Evolutionary conservation across 2,329 filamentous ascomycete species (phyloP), one percentile per base, ranked within the genome.

Genomic region (Diaporthe sp.): DNA sequence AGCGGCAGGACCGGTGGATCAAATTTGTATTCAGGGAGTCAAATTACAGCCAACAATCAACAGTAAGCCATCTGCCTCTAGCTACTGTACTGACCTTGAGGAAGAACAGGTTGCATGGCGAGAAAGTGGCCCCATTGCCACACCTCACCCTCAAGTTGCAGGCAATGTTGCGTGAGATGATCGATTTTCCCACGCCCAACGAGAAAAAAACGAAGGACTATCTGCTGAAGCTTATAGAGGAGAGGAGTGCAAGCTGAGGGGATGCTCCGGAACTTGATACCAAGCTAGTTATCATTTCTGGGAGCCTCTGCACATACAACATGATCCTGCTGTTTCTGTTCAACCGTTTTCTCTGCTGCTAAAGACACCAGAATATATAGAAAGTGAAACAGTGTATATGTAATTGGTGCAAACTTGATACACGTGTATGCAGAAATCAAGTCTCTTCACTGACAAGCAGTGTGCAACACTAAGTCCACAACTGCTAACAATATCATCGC

Each of bases 191-290:
- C 22, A 35, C 65, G 8, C 72, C 79, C 63, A 76, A 66, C 59
- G 32, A 3, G 55, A 74, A 37, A 72, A 78, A 27, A n/a, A n/a
- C n/a, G n/a, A n/a, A n/a, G n/a, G n/a, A n/a, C n/a, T 73, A 77
- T 61, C 70, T 74, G 7, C 30, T 77, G 4, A 47, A 75, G 63
- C 55, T 79, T n/a, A 77, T 77, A 73, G 70, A 76, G 4, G 75
- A 76, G 42, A 70, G 72, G 55, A 32, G 25, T 27, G 7, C 30
- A 37, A 5, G 17, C 19, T 63, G 39, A 8, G n/a, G 12, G 13
- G 2, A 19, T 12, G 56, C 22, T 6, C 10, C 22, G 7, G 3
- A 15, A 25, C 4, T 6, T 58, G 70, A 53, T 2, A n/a, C 6
- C 8, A 15, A 13, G 32, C 32, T 44, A 17, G 1, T 8, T 74